Evolutionary conservation across 2,329 filamentous ascomycete genomes (phyloP), one percentile per base, ranked within the genome.

Genomic region (Ophiostoma piceae): DNA sequence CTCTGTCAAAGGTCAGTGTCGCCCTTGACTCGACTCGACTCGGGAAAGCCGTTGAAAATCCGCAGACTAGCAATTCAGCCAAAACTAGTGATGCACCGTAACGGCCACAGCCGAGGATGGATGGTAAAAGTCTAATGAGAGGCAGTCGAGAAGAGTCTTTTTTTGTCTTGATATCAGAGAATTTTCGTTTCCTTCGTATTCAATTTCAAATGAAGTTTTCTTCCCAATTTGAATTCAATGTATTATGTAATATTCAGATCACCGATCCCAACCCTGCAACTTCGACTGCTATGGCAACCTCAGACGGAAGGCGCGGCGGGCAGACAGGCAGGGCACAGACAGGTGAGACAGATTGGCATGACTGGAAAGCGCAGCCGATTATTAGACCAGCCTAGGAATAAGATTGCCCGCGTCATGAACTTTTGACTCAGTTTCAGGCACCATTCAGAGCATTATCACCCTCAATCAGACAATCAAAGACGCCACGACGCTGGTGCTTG

Each of bases 21-120:
- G 35, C 35, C 35, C 35, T 35, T 8, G 35, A 35, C 16, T 65
- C 65, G 14, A 47, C 41, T 65, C 65, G 14, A 37, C 41, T 68
- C 65, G 69, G 69, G 39, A 57, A 37, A 62, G 67, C 69, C 69
- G 69, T 62, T 62, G 11, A 12, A 65, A 70, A 22, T 70, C 66
- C 57, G 41, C 69, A 68, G 54, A 16, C 69, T 68, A 67, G 66
- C 57, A 64, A 67, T 70, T 70, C 66, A 70, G 69, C 69, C 69
- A 68, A 47, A 68, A 70, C 64, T 35, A 60, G 54, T 41, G 54
- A 68, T 68, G 41, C 54, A 65, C n/a, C 14, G 65, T 65, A 37
- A 16, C 43, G 51, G 65, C 26, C 51, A 57, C 51, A 57, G 22
- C 51, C 51, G 51, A 57, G 51, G 22, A 57, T 11, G 19, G n/a